Evolutionary conservation across 176 grass and related monocot genomes (phyloP).

Genomic region (Carex parvula): DNA sequence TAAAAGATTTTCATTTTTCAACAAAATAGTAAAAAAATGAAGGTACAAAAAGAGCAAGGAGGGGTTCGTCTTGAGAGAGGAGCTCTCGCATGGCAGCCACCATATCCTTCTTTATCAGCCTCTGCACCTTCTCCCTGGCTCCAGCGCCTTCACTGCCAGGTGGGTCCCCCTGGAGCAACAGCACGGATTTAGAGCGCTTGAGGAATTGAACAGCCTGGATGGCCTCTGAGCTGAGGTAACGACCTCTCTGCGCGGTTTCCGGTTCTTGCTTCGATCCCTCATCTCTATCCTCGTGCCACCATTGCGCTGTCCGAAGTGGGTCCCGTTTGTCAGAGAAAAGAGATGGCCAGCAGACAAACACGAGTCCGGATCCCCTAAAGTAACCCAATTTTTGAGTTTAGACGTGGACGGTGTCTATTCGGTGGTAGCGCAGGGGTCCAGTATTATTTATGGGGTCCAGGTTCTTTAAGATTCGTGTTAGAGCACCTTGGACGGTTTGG

Average conservation of each 20-base stretch:
- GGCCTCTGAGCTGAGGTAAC: conserved; percentile 90
- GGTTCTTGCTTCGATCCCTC: conserved; percentile 88
- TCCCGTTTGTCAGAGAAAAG: neutral
- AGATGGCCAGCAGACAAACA: neutral
- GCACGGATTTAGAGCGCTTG: conserved; percentile 38
- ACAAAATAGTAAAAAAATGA: neutral
- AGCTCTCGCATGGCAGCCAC: conserved; percentile 81
- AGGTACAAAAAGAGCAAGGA: conserved; percentile 60
- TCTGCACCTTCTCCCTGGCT: conserved; percentile 41
- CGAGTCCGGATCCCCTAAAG: too few species aligned
- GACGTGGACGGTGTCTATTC: too few species aligned
- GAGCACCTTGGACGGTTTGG: too few species aligned
- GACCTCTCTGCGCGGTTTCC: conserved; percentile 72
- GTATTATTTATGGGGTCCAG: too few species aligned
- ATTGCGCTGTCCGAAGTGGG: neutral
- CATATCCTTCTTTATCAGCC: conserved; percentile 75
- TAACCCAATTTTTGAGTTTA: too few species aligned
- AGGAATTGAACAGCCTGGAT: conserved; percentile 77
- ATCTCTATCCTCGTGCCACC: conserved; percentile 20
- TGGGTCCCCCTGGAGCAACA: too few species aligned
- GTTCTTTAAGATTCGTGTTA: too few species aligned
- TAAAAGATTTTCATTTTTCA: too few species aligned
- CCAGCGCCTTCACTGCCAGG: too few species aligned
- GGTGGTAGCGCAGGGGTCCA: too few species aligned
- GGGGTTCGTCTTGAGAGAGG: conserved; percentile 56